Evolutionary conservation across 352 stramenopile species (phyloP), one percentile per base, ranked within the genome.

Genomic region (Pythium volutum): DNA sequence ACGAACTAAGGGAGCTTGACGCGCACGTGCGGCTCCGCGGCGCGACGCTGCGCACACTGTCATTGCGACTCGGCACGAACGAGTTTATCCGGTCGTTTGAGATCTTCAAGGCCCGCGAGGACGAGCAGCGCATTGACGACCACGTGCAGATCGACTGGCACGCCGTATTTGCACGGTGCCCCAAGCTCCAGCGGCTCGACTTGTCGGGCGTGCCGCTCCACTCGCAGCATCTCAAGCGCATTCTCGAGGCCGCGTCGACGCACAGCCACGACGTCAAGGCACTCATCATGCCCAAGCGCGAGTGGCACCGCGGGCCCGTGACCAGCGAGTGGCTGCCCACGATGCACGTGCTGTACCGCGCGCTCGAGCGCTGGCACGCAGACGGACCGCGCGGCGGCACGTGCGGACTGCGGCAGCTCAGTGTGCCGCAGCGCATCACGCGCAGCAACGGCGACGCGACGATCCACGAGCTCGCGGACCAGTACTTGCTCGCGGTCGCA

Each of bases 361-460:
- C 62, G 16, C 20, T 69, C 3, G 33, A 64, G 33, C 55, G 54
- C 0, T 69, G 62, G 62, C 39, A 69, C 41, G 27, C 36, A 12
- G 47, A 64, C 57, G 34, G 31, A 31, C 22, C 14, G 1, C 25
- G 46, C 23, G 43, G 38, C 12, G 46, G 41, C n/a, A 54, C 36
- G 14, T 46, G 54, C 18, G 69, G 69, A 1, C 65, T 76, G 23
- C 33, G 31, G 23, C 70, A 76, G 53, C 55, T 76, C 12, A 65
- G 62, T 15, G 46, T 76, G 1, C 66, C 70, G 0, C 51, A 67
- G 31, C 69, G 62, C 29, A 59, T 70, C 27, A 63, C 54, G 8
- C 41, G 53, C 20, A 43, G 50, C 33, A 48, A 55, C 43, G 31
- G 49, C 8, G 36, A 42, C 25, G 36, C 46, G 45, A 67, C 60